Percentiles rank a stretch among this genome's conserved stretches.
phyloP scores from a whole-genome alignment of 495 filamentous ascomycete genomes.

The Hyphodiscus hymeniophilus region DNA sequence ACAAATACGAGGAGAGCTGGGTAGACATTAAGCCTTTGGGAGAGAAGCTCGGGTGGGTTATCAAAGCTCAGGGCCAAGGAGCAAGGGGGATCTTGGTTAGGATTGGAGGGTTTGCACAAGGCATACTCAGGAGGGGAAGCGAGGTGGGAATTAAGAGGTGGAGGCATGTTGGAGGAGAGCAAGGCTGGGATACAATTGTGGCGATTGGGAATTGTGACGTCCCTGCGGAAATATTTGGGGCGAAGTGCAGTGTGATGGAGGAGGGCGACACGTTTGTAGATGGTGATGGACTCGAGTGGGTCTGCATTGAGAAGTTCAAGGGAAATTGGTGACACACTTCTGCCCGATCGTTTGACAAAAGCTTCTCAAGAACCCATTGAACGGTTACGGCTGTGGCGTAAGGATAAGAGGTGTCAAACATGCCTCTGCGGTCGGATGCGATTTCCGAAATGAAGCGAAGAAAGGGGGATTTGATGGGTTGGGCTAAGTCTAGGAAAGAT shows the following conservation, averaged over 20 bases:
- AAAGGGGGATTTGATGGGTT: too few species aligned
- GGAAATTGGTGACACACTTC: too few species aligned
- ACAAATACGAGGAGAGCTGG: constrained; percentile 50
- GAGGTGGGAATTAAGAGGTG: constrained; percentile 35
- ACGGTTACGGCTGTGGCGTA: too few species aligned
- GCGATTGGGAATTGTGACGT: background rate
- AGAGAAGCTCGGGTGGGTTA: constrained; percentile 22
- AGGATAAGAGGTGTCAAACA: too few species aligned
- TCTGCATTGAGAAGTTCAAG: background rate
- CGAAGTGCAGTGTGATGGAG: background rate
- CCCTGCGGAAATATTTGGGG: too few species aligned
- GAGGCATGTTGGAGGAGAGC: constrained; percentile 24
- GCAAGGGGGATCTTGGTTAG: constrained; percentile 36
- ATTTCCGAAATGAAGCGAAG: too few species aligned
- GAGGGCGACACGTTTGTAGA: background rate
- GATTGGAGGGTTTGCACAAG: constrained; percentile 40
- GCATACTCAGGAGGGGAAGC: constrained; percentile 31
- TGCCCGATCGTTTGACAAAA: too few species aligned
- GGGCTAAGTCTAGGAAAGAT: too few species aligned
- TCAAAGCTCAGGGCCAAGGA: constrained; percentile 25
- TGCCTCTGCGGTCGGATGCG: too few species aligned
- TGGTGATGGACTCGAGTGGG: background rate
- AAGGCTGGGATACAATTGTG: constrained; percentile 1
- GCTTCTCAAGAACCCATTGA: too few species aligned
- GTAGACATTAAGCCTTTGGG: constrained; percentile 18